Base-by-base conservation (phyloP, 176 grass and related monocot species). In the Hordeum marinum region DNA sequence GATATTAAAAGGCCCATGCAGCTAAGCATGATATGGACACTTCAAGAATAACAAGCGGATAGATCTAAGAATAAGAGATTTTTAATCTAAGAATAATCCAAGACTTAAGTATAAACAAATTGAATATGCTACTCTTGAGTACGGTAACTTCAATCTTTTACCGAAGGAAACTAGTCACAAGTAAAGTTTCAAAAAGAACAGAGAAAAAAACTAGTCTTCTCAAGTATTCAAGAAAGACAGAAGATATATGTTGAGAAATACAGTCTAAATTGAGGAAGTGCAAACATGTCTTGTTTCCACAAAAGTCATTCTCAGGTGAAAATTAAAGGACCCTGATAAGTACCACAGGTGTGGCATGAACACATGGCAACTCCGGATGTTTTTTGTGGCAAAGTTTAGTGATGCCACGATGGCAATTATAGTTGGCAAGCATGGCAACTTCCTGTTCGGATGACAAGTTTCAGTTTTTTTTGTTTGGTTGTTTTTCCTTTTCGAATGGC, bases 1-100 rank as follows among this genome's bases (percentile, higher is more conserved):
- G 20, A 46, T 26, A 75, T 77, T 73, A 34, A 15, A 75, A 87
- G 46, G 60, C 69, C 34, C 84, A 69, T 32, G 78, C 89, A 90
- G 85, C 46, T 80, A 80, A 75, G 84, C 80, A 57, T 9, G 10
- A 75, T 50, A 24, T 62, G 50, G 79, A 69, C 25, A 59, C 34
- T 32, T 25, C 5, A 43, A 74, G 61, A 64, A 29, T 15, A 67
- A 46, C 36, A 40, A 60, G 23, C 45, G 39, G 82, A 46, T 76
- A 66, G 75, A 83, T 82, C 63, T 81, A 63, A 10, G 50, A 76
- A 68, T 25, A 57, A 21, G 52, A 57, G 18, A 21, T 21, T 57
- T 55, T 57, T 57, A 57, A 57, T 57, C 52, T 57, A 57, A 20
- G 52, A 57, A 57, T 8, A 63, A 70, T 29, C 25, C 8, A 37